These are phyloP conservation scores for Saturnispora saitoi DNA, from an alignment of 805 yeast genomes.

Conservation along the genomic window DNA sequence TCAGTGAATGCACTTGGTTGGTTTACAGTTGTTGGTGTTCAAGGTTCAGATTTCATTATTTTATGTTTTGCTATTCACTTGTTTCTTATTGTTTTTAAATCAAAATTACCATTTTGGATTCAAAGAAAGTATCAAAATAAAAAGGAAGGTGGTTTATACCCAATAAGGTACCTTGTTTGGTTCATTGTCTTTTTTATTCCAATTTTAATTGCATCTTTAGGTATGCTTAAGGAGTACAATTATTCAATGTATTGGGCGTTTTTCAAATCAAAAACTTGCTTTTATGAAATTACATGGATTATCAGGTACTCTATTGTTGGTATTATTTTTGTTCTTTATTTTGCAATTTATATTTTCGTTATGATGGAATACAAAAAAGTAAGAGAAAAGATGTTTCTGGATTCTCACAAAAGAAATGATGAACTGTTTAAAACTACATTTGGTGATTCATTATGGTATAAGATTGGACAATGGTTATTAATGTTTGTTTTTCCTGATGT, in stretches of 20 bases:
- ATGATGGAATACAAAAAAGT: slow-evolving; percentile 48
- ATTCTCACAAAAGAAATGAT: slow-evolving; percentile 2
- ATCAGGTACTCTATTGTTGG: slow-evolving; percentile 66
- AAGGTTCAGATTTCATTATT: slow-evolving; percentile 82
- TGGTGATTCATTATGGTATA: slow-evolving; percentile 28
- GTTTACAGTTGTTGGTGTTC: slow-evolving; percentile 70
- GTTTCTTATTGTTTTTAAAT: slow-evolving; percentile 60
- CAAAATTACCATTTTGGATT: slow-evolving; percentile 31
- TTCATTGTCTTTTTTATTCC: slow-evolving; percentile 54
- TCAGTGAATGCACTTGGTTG: slow-evolving; percentile 61
- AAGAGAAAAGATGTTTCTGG: slow-evolving; percentile 7
- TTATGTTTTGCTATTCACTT: slow-evolving; percentile 78
- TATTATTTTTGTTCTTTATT: slow-evolving; percentile 54
- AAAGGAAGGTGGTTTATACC: slow-evolving; percentile 67
- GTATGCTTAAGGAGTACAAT: slow-evolving; percentile 44
- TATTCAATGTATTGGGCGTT: slow-evolving; percentile 73
- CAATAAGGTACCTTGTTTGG: slow-evolving; percentile 49
- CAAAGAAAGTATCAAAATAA: slow-evolving; percentile 2
- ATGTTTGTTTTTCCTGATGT: slow-evolving; percentile 28
- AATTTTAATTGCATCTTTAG: slow-evolving; percentile 66
- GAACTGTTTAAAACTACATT: slow-evolving; percentile 9
- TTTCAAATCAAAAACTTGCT: slow-evolving; percentile 55
- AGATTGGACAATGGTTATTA: slow-evolving; percentile 19
- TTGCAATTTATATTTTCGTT: slow-evolving; percentile 66
- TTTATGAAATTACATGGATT: slow-evolving; percentile 79